phyloP scores from a whole-genome alignment of 768 basidiomycete genomes.

The Gyrodon lividus region DNA sequence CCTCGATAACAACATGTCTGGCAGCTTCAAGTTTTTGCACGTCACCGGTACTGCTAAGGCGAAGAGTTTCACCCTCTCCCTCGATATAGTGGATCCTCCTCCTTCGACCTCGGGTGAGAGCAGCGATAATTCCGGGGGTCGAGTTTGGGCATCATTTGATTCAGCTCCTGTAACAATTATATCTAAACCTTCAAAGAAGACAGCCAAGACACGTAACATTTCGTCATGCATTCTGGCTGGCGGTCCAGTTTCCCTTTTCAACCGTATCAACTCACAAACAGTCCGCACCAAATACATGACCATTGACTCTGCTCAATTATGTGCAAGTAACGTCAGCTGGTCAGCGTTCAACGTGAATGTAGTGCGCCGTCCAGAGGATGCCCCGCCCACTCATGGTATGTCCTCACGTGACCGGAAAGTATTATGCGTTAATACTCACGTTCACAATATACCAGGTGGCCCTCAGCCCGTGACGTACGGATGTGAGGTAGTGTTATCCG shows the following conservation, averaged over 20 bases:
- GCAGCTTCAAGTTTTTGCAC: slow-evolving; percentile 90
- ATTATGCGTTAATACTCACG: slow-evolving; percentile 39
- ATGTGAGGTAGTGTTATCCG: slow-evolving; percentile 82
- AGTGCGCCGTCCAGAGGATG: slow-evolving; percentile 69
- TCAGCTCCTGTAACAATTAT: slow-evolving; percentile 93
- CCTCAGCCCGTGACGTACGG: slow-evolving; percentile 91
- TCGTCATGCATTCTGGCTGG: slow-evolving; percentile 88
- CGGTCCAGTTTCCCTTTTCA: slow-evolving; percentile 89
- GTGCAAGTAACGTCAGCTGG: slow-evolving; percentile 91
- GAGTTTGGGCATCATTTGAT: slow-evolving; percentile 88
- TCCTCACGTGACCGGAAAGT: slow-evolving; percentile 50
- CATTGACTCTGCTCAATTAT: slow-evolving; percentile 77
- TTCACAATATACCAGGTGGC: slow-evolving; percentile 46
- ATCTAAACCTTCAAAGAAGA: slow-evolving; percentile 97
- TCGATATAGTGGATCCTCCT: slow-evolving; percentile 80
- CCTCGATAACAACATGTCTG: slow-evolving; percentile 79
- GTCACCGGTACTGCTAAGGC: slow-evolving; percentile 87
- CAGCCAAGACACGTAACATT: slow-evolving; percentile 90
- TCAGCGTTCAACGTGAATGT: slow-evolving; percentile 94
- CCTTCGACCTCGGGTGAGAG: slow-evolving; percentile 44
- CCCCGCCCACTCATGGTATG: slow-evolving; percentile 60
- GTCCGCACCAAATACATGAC: slow-evolving; percentile 98
- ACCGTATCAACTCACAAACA: slow-evolving; percentile 95
- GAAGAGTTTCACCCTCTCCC: slow-evolving; percentile 84
- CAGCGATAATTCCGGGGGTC: slow-evolving; percentile 45